Evolutionary conservation across 805 yeast genomes (phyloP).

Genomic region (Metschnikowia sp.): DNA sequence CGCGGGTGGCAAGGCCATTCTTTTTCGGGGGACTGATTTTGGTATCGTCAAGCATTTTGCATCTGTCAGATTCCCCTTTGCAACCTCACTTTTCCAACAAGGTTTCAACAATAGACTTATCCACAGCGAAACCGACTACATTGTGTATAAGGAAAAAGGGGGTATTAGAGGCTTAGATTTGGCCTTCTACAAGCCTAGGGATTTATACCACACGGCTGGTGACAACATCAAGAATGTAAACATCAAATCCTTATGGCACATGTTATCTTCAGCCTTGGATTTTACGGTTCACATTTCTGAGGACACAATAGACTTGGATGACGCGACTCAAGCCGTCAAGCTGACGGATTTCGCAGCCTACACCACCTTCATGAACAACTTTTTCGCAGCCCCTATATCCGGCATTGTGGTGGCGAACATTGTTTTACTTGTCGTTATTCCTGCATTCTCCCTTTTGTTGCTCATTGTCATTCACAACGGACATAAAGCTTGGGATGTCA

Average conservation of each 20-base stretch:
- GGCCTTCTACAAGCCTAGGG: constrained; percentile 84
- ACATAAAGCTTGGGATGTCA: constrained; percentile 47
- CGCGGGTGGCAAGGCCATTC: constrained; percentile 78
- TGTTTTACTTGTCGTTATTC: constrained; percentile 49
- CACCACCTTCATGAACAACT: constrained; percentile 61
- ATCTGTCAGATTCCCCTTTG: constrained; percentile 67
- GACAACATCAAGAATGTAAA: constrained; percentile 67
- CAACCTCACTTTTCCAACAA: constrained; percentile 75
- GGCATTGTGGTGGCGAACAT: constrained; percentile 51
- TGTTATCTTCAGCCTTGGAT: constrained; percentile 71
- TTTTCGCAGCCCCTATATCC: constrained; percentile 53
- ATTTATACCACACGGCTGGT: constrained; percentile 73
- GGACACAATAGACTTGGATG: constrained; percentile 33
- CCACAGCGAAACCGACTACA: constrained; percentile 82
- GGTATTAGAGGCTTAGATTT: constrained; percentile 78
- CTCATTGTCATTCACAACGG: constrained; percentile 44
- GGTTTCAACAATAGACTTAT: constrained; percentile 74
- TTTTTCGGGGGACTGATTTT: constrained; percentile 80
- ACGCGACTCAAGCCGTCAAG: constrained; percentile 14
- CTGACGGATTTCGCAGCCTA: constrained; percentile 49
- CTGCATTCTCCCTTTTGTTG: constrained; percentile 48
- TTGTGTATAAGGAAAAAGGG: constrained; percentile 63
- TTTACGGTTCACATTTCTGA: constrained; percentile 43
- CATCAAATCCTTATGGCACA: constrained; percentile 75
- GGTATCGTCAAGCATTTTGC: constrained; percentile 60